Base-by-base conservation (phyloP, 495 filamentous ascomycete species). In the Aspergillus egyptiacus region DNA sequence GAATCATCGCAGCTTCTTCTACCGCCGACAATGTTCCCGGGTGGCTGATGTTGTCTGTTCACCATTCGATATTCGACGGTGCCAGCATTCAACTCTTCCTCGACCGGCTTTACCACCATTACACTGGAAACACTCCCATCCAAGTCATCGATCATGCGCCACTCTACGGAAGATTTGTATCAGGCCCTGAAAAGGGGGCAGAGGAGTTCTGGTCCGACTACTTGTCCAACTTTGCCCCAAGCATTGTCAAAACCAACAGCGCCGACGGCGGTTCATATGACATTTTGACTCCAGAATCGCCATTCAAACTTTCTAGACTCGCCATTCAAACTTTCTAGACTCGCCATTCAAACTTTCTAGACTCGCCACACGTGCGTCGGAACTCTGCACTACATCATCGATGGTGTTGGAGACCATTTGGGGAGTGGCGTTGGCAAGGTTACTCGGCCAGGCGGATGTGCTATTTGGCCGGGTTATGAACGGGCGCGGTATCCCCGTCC, bases 1-100 rank as follows among this genome's bases (percentile, higher is more conserved):
- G 37, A 7, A 13, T 33, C 27, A 41, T 40, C 45, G 5, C 61
- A 51, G 14, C n/a, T 30, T 46, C 36, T 10, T 32, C 30, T n/a
- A 5, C 8, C n/a, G 11, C 22, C 41, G 28, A 10, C 32, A 48
- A 1, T 24, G 27, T 2, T 30, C 46, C 1, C 7, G 24, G 47
- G 8, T 48, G 52, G 39, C 18, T 64, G 25, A 33, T 59, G 35
- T 20, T 64, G 6, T 62, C 59, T 5, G 51, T 64, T 48, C 56
- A 34, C 61, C 87, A 93, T 57, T 87, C 76, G 0, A 61, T 91
- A 1, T 93, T 91, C 57, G 87, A 93, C 59, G 86, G 81, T 1
- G 82, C 50, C 20, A 53, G 50, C 28, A 47, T 53, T 34, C 43
- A 13, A 11, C 23, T 53, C n/a, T 42, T 53, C n/a, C 50, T 53